These are phyloP conservation scores for Brachypodium distachyon DNA, from an alignment of 202 grass and related monocot genomes.

Conservation along the genomic window DNA sequence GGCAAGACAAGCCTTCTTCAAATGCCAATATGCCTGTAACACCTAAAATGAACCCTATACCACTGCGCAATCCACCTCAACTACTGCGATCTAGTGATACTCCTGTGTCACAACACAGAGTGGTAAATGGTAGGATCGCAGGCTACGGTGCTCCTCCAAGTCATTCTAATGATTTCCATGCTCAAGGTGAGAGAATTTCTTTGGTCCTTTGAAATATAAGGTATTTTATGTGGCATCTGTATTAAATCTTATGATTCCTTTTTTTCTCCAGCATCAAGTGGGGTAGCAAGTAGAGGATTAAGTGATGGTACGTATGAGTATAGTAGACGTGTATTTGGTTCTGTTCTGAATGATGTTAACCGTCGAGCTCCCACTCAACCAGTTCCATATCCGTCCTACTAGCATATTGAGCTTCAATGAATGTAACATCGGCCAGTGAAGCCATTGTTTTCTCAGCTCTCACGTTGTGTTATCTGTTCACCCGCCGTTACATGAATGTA, in stretches of 20 bases:
- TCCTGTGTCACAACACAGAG: slow-evolving; percentile 20
- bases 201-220: not conserved
- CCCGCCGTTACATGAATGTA: slow-evolving; percentile 25
- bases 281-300: slow-evolving; percentile 37
- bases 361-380: slow-evolving; percentile 28
- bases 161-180: slow-evolving; percentile 28
- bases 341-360: slow-evolving; percentile 60
- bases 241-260: slow-evolving; percentile 31
- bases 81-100: slow-evolving; percentile 28
- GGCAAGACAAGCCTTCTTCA: slow-evolving; percentile 71
- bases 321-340: slow-evolving; percentile 68
- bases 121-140: slow-evolving; percentile 36
- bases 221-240: slow-evolving; percentile 1
- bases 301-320: slow-evolving; percentile 60
- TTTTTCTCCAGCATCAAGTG: slow-evolving; percentile 48
- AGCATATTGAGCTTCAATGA: slow-evolving; percentile 19
- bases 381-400: slow-evolving; percentile 51
- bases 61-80: slow-evolving; percentile 32
- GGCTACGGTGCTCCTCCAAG: slow-evolving; percentile 25
- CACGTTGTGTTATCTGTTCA: slow-evolving; percentile 19
- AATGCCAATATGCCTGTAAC: slow-evolving; percentile 42
- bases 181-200: slow-evolving; percentile 43
- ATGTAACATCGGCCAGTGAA: slow-evolving; percentile 1
- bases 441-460: slow-evolving; percentile 16
- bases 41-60: slow-evolving; percentile 43